phyloP scores from a whole-genome alignment of 306 rosid species.

The Dalbergia cultrata region DNA sequence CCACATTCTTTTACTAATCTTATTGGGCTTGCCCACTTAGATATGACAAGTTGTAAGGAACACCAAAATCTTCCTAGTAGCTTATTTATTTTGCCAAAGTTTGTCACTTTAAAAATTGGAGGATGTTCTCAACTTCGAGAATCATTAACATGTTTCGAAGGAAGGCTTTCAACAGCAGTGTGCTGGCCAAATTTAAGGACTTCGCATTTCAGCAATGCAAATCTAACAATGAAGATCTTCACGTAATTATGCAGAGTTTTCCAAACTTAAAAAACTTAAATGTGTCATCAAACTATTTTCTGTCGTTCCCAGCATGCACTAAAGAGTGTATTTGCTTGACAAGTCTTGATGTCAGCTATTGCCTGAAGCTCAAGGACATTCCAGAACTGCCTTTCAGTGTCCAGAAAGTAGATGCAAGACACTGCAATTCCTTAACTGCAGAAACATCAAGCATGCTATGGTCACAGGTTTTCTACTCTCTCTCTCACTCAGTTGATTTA shows the following conservation, averaged over 20 bases:
- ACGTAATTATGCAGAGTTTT: neutral
- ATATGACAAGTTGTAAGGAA: neutral
- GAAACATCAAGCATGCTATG: neutral
- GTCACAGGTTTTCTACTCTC: constrained; percentile 15
- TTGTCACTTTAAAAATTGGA: constrained; percentile 11
- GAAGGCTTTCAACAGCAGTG: neutral
- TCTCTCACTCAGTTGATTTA: neutral
- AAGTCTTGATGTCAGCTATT: neutral
- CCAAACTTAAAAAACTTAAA: constrained; percentile 3
- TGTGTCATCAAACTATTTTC: neutral
- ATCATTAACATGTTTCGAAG: neutral
- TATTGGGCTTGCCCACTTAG: neutral
- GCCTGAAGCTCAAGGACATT: neutral
- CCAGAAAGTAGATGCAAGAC: neutral
- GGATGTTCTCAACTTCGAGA: constrained; percentile 4
- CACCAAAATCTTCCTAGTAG: constrained; percentile 9
- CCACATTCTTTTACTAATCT: constrained; percentile 21
- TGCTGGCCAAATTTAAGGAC: neutral
- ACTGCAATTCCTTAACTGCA: neutral
- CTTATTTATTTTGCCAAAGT: constrained; percentile 12
- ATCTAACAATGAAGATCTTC: neutral
- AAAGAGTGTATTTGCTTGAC: neutral
- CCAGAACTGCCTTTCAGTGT: neutral
- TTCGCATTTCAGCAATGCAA: neutral
- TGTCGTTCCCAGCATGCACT: neutral